A percentile compares a stretch with the other conserved stretches of the same genome.
These are phyloP conservation scores for Podaxis sp. DNA, from an alignment of 768 basidiomycete genomes.

Conservation along the genomic window DNA sequence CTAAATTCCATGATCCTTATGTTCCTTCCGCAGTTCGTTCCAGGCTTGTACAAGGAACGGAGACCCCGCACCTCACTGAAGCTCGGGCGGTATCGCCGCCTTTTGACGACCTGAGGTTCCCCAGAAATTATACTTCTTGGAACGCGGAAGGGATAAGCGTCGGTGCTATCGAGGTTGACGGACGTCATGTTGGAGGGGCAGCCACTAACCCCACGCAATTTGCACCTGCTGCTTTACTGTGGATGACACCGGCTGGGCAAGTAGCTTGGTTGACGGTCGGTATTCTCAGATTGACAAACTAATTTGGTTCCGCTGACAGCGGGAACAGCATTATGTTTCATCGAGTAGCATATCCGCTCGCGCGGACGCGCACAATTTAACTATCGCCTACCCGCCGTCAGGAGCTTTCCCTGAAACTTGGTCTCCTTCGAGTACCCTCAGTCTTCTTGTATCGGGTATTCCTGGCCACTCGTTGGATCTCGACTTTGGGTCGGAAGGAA, in stretches of 20 bases:
- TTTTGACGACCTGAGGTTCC: constrained; percentile 23
- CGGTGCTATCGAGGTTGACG: constrained; percentile 28
- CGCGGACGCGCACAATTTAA: constrained; percentile 22
- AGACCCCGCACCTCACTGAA: constrained; percentile 18
- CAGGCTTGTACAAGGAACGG: constrained; percentile 16
- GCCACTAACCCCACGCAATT: constrained; percentile 25
- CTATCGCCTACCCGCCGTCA: constrained; percentile 27
- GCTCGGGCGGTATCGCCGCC: constrained; percentile 29
- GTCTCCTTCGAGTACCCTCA: constrained; percentile 22
- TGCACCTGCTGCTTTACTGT: constrained; percentile 26
- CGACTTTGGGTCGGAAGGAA: constrained; percentile 23
- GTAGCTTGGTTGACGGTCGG: constrained; percentile 27
- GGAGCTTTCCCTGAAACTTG: constrained; percentile 23
- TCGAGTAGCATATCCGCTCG: constrained; percentile 25
- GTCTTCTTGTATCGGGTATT: constrained; percentile 28
- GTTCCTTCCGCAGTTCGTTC: constrained; percentile 21
- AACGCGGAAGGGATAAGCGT: constrained; percentile 27
- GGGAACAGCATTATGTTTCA: constrained; percentile 25
- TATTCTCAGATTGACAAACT: background rate
- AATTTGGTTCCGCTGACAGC: background rate
- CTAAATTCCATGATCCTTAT: constrained; percentile 29
- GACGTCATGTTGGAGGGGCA: constrained; percentile 26
- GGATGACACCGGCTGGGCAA: constrained; percentile 19
- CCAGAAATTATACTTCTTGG: constrained; percentile 31
- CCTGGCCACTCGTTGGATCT: constrained; percentile 16